phyloP scores from a whole-genome alignment of 495 filamentous ascomycete species.

The Lepraria neglecta region DNA sequence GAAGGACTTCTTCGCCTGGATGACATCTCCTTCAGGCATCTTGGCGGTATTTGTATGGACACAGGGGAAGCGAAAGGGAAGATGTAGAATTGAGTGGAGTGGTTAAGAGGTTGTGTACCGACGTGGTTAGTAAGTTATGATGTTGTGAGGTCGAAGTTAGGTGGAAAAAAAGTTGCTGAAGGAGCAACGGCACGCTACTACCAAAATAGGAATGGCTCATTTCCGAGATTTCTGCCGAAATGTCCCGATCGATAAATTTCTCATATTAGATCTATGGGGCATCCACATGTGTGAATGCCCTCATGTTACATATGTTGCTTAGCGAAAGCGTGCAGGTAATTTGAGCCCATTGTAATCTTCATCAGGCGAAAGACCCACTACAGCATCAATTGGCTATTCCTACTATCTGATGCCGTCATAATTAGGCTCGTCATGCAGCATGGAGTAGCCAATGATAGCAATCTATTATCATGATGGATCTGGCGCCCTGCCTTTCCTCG shows the following conservation, averaged over 20 bases:
- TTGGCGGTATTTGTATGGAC: conserved; percentile 42
- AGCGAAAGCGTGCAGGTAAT: neutral
- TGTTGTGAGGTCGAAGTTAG: conserved; percentile 25
- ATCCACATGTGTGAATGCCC: neutral
- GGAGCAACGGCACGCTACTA: conserved; percentile 2
- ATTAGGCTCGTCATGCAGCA: neutral
- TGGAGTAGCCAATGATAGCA: neutral
- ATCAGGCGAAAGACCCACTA: too few relatives aligned
- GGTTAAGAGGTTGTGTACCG: conserved; percentile 7
- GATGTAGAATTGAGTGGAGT: conserved; percentile 27
- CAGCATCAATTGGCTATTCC: too few relatives aligned
- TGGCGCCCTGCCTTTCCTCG: conserved; percentile 39
- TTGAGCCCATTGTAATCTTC: too few relatives aligned
- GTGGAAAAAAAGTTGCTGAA: conserved; percentile 30
- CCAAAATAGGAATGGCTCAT: neutral
- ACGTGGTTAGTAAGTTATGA: conserved; percentile 9
- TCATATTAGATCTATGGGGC: too few relatives aligned
- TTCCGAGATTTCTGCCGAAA: conserved; percentile 4
- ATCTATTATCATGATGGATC: neutral
- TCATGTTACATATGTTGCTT: neutral
- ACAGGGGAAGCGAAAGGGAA: conserved; percentile 22
- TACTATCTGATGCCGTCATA: too few relatives aligned
- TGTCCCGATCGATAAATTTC: neutral
- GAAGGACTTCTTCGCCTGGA: conserved; percentile 64
- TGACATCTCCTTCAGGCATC: conserved; percentile 47